Base-by-base conservation (phyloP, 2,329 filamentous ascomycete genomes). In the Colletotrichum sp. region DNA sequence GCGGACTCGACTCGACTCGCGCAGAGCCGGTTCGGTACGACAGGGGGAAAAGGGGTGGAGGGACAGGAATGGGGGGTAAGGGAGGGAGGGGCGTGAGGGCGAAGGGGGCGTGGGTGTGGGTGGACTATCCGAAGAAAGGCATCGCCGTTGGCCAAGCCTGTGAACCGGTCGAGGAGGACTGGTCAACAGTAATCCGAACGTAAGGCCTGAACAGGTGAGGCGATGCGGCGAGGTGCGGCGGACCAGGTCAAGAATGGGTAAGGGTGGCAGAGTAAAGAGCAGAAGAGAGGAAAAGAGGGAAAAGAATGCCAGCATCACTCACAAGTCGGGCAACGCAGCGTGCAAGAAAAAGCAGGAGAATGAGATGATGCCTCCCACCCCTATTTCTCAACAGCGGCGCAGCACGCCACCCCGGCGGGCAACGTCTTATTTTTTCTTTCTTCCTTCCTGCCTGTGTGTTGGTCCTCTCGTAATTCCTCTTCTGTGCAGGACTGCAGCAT, bases 321-420 rank as follows among this genome's bases (percentile, higher is more conserved):
- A 68, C 52, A 70, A 62, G 55, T 30, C 56, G 66, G 66, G 56
- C 56, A 61, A 43, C 43, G 12, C 28, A 58, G 18, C 43, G 22
- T 34, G 34, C 34, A 48, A 36, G 36, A 60, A 39, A 39, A 64
- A 32, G 36, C 27, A 70, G 60, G 66, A 74, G 66, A 64, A 70
- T 34, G 66, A 74, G 58, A 64, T 60, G n/a, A 73, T 67, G 9
- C 27, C 56, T 32, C 25, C 25, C 39, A 6, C 70, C 70, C 69
- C 68, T 32, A 58, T 72, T 48, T 36, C 56, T 34, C 70, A 64
- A 60, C 56, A 48, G 73, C 73, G 69, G 73, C 73, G 70, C 68
- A 70, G 68, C 68, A 70, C 58, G 60, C 68, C 68, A 70, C 68
- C 56, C 68, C 56, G 36, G 69, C 55, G 55, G 73, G 30, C 62